Evolutionary conservation across 768 basidiomycete species (phyloP), one percentile per base, ranked within the genome.

Genomic region (Lactarius trivialis): DNA sequence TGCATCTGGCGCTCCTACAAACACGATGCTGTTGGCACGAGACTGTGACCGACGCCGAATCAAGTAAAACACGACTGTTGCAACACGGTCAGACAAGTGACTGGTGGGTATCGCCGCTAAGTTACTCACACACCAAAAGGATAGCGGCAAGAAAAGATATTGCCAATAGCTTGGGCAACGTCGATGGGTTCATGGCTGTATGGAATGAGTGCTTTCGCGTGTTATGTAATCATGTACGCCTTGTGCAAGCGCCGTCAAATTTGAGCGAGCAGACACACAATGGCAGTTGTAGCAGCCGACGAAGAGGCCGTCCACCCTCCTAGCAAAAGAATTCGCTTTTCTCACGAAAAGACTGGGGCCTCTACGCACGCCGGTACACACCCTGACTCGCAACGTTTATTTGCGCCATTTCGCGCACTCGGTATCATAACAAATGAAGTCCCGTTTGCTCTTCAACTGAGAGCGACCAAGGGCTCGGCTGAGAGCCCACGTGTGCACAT

Each of bases 351-450:
- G 56, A 24, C 41, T 26, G 32, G 6, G 36, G 26, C 6, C 21
- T 2, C 8, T 6, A 15, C 60, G 11, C 30, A 8, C 9, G 12
- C 64, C 5, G 21, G 15, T 21, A 39, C 51, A 33, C 51, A 41
- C 12, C 19, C 24, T 12, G 53, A 60, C 39, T 68, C 71, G n/a
- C 70, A 71, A 17, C 73, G 73, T 36, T 72, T 99, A 45, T 98
- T 96, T 71, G 91, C 88, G 5, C 96, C 97, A 4, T 99, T 98
- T 71, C 83, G 97, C 62, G 94, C 94, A 7, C 82, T 99, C n/a
- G 96, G 97, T 30, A 82, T 93, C 60, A 82, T 98, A 69, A 93
- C 95, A 49, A 95, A 96, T 71, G 82, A 88, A 75, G 81, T 95
- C 28, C 93, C 95, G 11, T 92, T 96, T 71, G 84, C 88, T 17